Conservation (phyloP, 2,329 filamentous ascomycete species). For the Ophiostoma populinum region DNA sequence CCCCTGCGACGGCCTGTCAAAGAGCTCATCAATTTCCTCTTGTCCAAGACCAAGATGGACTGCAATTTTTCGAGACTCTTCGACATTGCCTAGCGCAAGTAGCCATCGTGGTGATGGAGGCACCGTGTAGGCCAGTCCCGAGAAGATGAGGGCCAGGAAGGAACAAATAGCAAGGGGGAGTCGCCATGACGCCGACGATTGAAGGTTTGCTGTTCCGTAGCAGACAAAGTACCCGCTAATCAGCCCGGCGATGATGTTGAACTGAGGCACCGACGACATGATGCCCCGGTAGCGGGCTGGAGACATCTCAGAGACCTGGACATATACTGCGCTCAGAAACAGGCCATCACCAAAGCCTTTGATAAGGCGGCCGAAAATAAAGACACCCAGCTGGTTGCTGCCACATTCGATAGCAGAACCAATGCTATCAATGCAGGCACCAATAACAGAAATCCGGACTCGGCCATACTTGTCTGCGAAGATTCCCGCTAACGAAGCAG, state of each 20-base stretch:
- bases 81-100: neutral
- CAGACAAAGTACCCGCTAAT: conserved; percentile 1
- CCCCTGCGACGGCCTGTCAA: neutral
- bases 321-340: neutral
- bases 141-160: neutral
- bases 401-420: neutral
- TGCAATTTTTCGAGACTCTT: neutral
- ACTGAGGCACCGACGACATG: neutral
- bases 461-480: conserved; percentile 1
- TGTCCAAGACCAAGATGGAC: neutral
- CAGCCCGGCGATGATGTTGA: neutral
- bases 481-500: neutral
- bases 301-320: neutral
- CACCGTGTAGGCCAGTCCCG: neutral
- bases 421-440: neutral
- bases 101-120: conserved; percentile 1
- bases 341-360: neutral
- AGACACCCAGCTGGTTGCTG: neutral
- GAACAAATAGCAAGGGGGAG: neutral
- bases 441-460: neutral
- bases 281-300: neutral
- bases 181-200: neutral
- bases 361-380: neutral
- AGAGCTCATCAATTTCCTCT: neutral
- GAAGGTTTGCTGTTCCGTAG: neutral